Evolutionary conservation across 352 stramenopile genomes (phyloP).

Genomic region (Blastocystis sp.): DNA sequence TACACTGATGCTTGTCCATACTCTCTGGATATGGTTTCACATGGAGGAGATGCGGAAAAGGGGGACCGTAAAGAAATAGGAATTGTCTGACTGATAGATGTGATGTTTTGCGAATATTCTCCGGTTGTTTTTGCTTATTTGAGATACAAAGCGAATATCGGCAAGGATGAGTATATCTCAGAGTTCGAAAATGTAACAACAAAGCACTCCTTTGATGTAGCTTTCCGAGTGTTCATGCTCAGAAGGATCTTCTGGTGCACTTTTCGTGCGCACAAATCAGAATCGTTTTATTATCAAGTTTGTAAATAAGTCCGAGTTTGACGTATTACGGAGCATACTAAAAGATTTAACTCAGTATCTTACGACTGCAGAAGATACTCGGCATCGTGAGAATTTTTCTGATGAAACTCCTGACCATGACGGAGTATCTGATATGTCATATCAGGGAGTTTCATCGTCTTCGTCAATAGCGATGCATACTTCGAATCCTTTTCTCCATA

Average conservation of each 20-base stretch:
- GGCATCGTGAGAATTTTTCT: background rate
- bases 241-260: constrained; percentile 19
- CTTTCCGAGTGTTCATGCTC: constrained; percentile 2
- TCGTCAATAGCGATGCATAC: background rate
- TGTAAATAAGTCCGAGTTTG: constrained; percentile 40
- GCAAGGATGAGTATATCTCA: background rate
- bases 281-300: constrained; percentile 50
- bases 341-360: constrained; percentile 18
- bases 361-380: background rate
- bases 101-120: constrained; percentile 35
- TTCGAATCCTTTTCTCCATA: background rate
- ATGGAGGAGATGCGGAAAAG: background rate
- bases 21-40: background rate
- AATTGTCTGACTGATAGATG: background rate
- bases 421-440: too few species aligned
- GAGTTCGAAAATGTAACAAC: background rate
- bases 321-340: background rate
- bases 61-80: background rate
- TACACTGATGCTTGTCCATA: background rate
- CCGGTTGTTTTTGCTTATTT: constrained; percentile 43
- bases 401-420: background rate
- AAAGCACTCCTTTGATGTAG: background rate
- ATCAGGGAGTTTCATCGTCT: background rate
- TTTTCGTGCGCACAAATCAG: constrained; percentile 3
- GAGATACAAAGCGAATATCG: background rate